Evolutionary conservation across 2,329 filamentous ascomycete genomes (phyloP).

Genomic region (Didymella segeticola): DNA sequence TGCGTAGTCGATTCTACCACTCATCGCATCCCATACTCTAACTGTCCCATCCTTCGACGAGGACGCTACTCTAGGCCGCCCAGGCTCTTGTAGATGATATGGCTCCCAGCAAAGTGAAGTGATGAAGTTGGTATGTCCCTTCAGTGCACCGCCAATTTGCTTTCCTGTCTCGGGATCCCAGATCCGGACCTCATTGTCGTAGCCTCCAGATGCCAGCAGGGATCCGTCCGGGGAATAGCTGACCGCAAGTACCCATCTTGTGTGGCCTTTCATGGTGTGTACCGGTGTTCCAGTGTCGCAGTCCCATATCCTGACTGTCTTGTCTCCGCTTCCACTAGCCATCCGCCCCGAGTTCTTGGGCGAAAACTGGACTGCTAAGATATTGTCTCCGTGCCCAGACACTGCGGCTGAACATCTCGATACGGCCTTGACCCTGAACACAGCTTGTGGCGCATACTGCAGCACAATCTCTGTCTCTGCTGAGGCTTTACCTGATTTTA

Average conservation of each 20-base stretch:
- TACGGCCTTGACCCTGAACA: constrained; percentile 91
- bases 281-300: constrained; percentile 90
- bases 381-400: constrained; percentile 89
- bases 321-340: constrained; percentile 89
- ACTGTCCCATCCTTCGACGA: constrained; percentile 90
- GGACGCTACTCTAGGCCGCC: constrained; percentile 80
- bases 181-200: constrained; percentile 89
- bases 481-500: constrained; percentile 52
- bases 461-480: constrained; percentile 69
- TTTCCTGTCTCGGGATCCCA: constrained; percentile 88
- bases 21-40: constrained; percentile 83
- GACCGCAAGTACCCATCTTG: constrained; percentile 87
- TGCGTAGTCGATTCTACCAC: constrained; percentile 79
- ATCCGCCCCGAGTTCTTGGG: constrained; percentile 77
- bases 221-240: constrained; percentile 85
- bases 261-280: constrained; percentile 85
- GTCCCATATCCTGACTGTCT: constrained; percentile 92
- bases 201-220: constrained; percentile 85
- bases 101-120: constrained; percentile 92
- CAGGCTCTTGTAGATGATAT: constrained; percentile 78
- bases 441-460: constrained; percentile 80
- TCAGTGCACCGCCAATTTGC: constrained; percentile 72
- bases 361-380: constrained; percentile 85
- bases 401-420: constrained; percentile 89
- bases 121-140: constrained; percentile 89